Evolutionary conservation across 192 early-diverging fungal genomes (phyloP).

Genomic region (Phlyctochytrium bullatum): DNA sequence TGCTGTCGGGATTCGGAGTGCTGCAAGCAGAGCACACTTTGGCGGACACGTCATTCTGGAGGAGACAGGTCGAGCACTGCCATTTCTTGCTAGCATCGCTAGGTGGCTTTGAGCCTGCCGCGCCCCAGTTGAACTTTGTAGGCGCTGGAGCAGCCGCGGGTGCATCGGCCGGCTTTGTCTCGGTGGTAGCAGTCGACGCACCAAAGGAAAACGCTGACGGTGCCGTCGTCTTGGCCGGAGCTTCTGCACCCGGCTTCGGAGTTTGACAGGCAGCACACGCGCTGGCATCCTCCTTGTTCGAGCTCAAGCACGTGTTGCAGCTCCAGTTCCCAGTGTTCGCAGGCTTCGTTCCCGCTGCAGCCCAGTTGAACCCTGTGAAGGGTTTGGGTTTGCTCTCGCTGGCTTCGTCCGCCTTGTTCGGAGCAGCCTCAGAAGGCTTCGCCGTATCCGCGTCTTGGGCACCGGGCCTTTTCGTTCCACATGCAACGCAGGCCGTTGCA

Average conservation of each 20-base stretch:
- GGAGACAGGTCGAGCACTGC: neutral
- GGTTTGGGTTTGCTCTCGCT: neutral
- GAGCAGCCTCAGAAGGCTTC: neutral
- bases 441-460: no score
- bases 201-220: neutral
- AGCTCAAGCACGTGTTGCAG: neutral
- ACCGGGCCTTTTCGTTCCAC: conserved; percentile 13
- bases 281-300: neutral
- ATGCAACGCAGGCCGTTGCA: conserved; percentile 16
- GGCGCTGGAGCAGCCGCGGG: neutral
- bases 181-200: neutral
- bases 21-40: neutral
- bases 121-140: neutral
- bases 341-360: neutral
- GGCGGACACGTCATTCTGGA: neutral
- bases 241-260: neutral
- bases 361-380: neutral
- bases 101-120: neutral
- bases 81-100: neutral
- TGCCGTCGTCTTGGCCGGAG: neutral
- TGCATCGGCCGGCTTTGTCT: neutral
- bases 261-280: neutral
- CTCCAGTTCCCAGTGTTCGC: neutral
- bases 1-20: neutral
- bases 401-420: neutral